Base-by-base conservation (phyloP, 2,329 filamentous ascomycete species). In the Coleophoma cylindrospora region DNA sequence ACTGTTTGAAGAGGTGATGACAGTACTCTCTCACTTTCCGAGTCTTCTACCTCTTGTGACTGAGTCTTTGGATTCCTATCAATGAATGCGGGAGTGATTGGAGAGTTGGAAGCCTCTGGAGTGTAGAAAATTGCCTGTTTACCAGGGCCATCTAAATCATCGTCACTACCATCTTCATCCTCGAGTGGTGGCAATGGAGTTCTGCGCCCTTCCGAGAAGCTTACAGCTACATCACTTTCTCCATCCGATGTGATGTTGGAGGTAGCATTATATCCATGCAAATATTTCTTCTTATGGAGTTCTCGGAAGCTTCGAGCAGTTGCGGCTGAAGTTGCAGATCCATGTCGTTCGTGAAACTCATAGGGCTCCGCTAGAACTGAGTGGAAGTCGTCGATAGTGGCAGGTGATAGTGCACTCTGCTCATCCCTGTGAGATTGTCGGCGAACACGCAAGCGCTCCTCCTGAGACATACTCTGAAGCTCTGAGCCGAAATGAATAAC, bases 401-500 rank as follows among this genome's bases (percentile, higher is more conserved):
- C 54, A 34, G 58, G 48, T 11, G 57, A 58, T 32, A 43, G n/a
- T 4, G 43, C 12, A 7, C 54, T 57, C 9, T 51, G 63, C 32
- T 73, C 71, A 41, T 70, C 66, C 43, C 68, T 70, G 43, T 74
- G 70, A 5, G 71, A 67, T 40, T 72, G 69, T 57, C 79, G 87
- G 49, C 84, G 78, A 45, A 84, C 73, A 50, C 83, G 80, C 40
- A 89, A 70, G 36, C 85, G 82, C 61, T 91, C 87, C 53, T 92
- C 88, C 0, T 83, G 77, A 1, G 85, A 79, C 69, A 91, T 81
- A 52, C 80, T 86, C 61, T 92, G 86, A 73, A 96, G 84, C 60
- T 96, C 92, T n/a, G 85, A 84, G 9, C 91, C 91, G 65, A 99
- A 95, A n/a, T 89, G 95, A 58, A 99, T 89, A 50, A 99, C 89